These are phyloP conservation scores for Pleomassaria siparia DNA, from an alignment of 2,329 filamentous ascomycete genomes.

Conservation along the genomic window DNA sequence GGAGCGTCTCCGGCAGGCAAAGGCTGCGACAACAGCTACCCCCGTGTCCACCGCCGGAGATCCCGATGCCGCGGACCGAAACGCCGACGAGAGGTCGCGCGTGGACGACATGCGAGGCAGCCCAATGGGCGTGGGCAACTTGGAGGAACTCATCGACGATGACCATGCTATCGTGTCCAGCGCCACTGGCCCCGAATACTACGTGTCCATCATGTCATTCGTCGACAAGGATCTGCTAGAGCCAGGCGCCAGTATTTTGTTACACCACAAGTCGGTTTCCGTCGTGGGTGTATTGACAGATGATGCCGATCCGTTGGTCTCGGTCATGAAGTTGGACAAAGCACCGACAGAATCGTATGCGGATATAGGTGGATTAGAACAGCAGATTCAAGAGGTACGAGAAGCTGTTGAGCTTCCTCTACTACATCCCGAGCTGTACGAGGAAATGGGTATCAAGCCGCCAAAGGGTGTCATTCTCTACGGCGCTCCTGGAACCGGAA, in stretches of 20 bases:
- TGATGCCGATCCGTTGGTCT: constrained; percentile 91
- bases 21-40: constrained; percentile 62
- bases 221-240: constrained; percentile 98
- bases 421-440: constrained; percentile 94
- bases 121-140: constrained; percentile 95
- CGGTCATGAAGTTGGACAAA: constrained; percentile 99
- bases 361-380: constrained; percentile 94
- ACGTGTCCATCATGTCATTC: constrained; percentile 99
- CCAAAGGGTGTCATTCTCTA: constrained; percentile 99
- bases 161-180: constrained; percentile 98
- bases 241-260: constrained; percentile 88
- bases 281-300: constrained; percentile 97
- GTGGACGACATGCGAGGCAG: constrained; percentile 99
- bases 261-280: constrained; percentile 97
- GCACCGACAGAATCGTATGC: constrained; percentile 97
- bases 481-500: constrained; percentile 94
- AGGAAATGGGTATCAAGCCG: constrained; percentile 99
- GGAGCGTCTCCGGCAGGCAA: constrained; percentile 90
- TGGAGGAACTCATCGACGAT: constrained; percentile 99
- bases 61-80: constrained; percentile 77
- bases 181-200: constrained; percentile 96
- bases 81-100: constrained; percentile 90
- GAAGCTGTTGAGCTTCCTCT: constrained; percentile 96
- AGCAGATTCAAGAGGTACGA: constrained; percentile 95
- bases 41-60: constrained; percentile 63